These are phyloP conservation scores for Backusella liffmaniae DNA, from an alignment of 192 early-diverging fungal genomes.

Conservation along the genomic window DNA sequence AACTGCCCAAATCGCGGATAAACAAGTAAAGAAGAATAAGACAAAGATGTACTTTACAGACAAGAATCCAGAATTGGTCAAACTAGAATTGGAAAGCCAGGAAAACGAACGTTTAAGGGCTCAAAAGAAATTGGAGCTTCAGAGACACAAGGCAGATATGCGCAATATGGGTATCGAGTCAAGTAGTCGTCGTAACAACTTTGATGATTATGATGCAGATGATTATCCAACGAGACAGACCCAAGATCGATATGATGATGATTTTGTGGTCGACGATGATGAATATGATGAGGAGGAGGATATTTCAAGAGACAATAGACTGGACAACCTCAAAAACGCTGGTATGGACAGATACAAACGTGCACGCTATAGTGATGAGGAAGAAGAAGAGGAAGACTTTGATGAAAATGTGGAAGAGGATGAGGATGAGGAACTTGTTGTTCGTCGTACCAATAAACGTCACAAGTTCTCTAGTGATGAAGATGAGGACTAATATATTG, in stretches of 20 bases:
- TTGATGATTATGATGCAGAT: slow-evolving; percentile 43
- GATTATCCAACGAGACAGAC: not conserved
- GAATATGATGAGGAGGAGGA: slow-evolving; percentile 42
- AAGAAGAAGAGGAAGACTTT: slow-evolving; percentile 24
- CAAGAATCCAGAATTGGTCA: slow-evolving; percentile 66
- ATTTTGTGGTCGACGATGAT: slow-evolving; percentile 60
- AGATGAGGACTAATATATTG: slow-evolving; percentile 13
- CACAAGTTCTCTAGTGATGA: slow-evolving; percentile 34
- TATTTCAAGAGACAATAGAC: slow-evolving; percentile 31
- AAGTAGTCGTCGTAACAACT: slow-evolving; percentile 36
- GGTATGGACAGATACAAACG: slow-evolving; percentile 31
- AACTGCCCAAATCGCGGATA: slow-evolving; percentile 62
- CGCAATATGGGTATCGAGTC: slow-evolving; percentile 26
- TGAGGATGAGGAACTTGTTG: slow-evolving; percentile 29
- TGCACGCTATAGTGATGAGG: slow-evolving; percentile 28
- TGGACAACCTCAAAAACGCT: slow-evolving; percentile 20
- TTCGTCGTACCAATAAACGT: slow-evolving; percentile 19
- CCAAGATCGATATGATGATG: slow-evolving; percentile 46
- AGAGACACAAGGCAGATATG: slow-evolving; percentile 35
- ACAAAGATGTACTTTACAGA: slow-evolving; percentile 66
- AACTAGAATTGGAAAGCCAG: slow-evolving; percentile 58
- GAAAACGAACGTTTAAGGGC: slow-evolving; percentile 60
- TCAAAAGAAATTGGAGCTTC: slow-evolving; percentile 47
- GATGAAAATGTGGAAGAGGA: slow-evolving; percentile 23
- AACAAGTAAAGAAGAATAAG: slow-evolving; percentile 60